phyloP scores from a whole-genome alignment of 768 basidiomycete genomes.

The Phaffia tasmanica region DNA sequence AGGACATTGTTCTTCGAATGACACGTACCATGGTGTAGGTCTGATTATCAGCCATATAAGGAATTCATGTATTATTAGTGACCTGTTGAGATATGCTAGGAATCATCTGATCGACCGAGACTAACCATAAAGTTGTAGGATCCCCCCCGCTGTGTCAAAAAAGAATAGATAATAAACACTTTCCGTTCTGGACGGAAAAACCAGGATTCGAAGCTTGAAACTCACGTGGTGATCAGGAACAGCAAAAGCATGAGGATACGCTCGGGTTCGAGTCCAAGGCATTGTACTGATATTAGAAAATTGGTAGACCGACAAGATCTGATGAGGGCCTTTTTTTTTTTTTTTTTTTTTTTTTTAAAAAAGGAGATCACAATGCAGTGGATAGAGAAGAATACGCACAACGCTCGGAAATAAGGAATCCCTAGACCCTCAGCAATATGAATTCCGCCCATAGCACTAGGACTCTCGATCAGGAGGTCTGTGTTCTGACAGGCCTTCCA shows the following conservation, averaged over 20 bases:
- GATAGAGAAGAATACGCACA: not conserved
- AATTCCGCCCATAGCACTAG: slow-evolving; percentile 92
- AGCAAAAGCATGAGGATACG: slow-evolving; percentile 95
- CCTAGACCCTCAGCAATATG: slow-evolving; percentile 90
- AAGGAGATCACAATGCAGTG: not conserved
- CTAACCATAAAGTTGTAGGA: slow-evolving; percentile 85
- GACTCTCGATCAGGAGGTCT: slow-evolving; percentile 86
- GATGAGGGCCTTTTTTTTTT: slow-evolving; percentile 34
- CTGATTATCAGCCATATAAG: no score
- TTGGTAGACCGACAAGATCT: slow-evolving; percentile 40
- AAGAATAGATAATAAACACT: slow-evolving; percentile 27
- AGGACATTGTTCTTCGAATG: not conserved
- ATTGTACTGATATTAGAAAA: slow-evolving; percentile 40
- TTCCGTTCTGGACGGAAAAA: not conserved
- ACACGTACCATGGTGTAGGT: slow-evolving; percentile 22
- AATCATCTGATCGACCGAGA: slow-evolving; percentile 40
- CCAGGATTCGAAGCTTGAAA: slow-evolving; percentile 38
- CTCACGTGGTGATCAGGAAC: slow-evolving; percentile 75
- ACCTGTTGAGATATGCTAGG: not conserved
- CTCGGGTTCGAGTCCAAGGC: slow-evolving; percentile 93
- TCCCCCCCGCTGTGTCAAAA: slow-evolving; percentile 64
- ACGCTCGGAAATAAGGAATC: slow-evolving; percentile 73
- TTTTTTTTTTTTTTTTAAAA: no score
- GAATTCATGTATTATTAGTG: no score
- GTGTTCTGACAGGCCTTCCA: slow-evolving; percentile 95